Evolutionary conservation across 1,139 yeast species (phyloP).

Genomic region (Yamadazyma triangularis): DNA sequence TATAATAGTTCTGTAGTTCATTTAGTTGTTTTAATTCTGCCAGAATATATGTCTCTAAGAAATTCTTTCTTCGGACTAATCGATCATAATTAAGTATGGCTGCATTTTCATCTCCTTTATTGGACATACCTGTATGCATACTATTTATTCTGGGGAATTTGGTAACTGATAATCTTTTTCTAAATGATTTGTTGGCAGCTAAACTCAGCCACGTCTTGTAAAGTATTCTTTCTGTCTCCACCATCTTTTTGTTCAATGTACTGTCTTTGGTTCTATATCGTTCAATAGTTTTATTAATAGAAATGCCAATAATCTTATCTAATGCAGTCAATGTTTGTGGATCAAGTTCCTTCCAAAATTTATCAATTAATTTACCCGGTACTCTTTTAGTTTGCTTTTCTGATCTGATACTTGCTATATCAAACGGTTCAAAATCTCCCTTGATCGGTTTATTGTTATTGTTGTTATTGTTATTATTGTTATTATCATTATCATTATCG

Average conservation of each 20-base stretch:
- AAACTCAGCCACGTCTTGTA: constrained; percentile 25
- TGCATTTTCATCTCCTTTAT: constrained; percentile 13
- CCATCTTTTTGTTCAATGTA: constrained; percentile 14
- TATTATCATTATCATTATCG: too few relatives aligned
- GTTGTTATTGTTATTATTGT: too few relatives aligned
- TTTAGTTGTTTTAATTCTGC: constrained; percentile 38
- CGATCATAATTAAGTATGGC: constrained; percentile 28
- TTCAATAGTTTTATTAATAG: constrained; percentile 28
- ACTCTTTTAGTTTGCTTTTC: constrained; percentile 18
- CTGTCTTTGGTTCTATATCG: constrained; percentile 14
- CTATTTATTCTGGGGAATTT: constrained; percentile 29
- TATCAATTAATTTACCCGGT: constrained; percentile 28
- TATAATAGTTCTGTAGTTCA: constrained; percentile 27
- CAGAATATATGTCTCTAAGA: constrained; percentile 36
- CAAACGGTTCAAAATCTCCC: constrained; percentile 5
- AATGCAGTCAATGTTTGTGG: constrained; percentile 16
- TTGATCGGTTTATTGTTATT: too few relatives aligned
- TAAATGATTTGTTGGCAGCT: constrained; percentile 21
- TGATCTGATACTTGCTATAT: constrained; percentile 13
- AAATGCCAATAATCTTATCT: constrained; percentile 25
- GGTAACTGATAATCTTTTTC: constrained; percentile 27
- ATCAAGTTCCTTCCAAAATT: constrained; percentile 32
- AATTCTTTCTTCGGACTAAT: constrained; percentile 24
- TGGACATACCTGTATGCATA: constrained; percentile 12
- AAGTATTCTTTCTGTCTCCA: constrained; percentile 25